Evolutionary conservation across 768 basidiomycete genomes (phyloP), one percentile per base, ranked within the genome.

Genomic region (Phaeolepiota aurea): DNA sequence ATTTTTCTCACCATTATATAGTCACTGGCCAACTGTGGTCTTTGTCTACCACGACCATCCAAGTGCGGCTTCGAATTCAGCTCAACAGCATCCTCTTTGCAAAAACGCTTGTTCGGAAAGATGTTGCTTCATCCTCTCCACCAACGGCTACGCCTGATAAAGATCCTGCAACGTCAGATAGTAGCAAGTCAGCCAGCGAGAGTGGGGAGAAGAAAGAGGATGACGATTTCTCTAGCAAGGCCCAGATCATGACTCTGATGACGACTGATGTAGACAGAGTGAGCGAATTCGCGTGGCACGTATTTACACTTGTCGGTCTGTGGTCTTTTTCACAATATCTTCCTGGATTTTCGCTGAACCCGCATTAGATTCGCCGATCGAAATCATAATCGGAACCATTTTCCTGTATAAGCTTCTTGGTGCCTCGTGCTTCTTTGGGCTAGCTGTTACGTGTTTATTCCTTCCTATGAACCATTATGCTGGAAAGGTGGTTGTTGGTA

Each of bases 171-270:
- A 7, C 33, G 7, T 35, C 33, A 7, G 33, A 35, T 35, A 19
- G 15, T 9, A 16, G n/a, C n/a, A 45, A 42, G 20, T 31, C 43
- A 9, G 31, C 25, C 5, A 25, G 48, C 4, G 21, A 43, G 20
- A 48, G 44, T 9, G 39, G 25, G 1, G 54, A 55, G 13, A 57
- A 59, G 23, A 62, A 68, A 36, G 63, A 57, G 5, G 76, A 79
- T 42, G 71, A 74, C 16, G 76, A 78, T 36, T 77, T 80, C 47
- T 77, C 76, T 5, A 77, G 72, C 54, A 80, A 81, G 53, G 75
- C 77, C 4, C 77, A 94, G 62, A 80, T 96, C 51, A 92, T 94
- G 90, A 93, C 87, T 2, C 73, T 94, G 20, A 92, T 94, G 87
- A 93, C 91, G 4, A 91, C 89, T 3, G 91, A 96, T 49, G 88